Base-by-base conservation (phyloP, 2,329 filamentous ascomycete genomes). In the Calonectria honghensis region DNA sequence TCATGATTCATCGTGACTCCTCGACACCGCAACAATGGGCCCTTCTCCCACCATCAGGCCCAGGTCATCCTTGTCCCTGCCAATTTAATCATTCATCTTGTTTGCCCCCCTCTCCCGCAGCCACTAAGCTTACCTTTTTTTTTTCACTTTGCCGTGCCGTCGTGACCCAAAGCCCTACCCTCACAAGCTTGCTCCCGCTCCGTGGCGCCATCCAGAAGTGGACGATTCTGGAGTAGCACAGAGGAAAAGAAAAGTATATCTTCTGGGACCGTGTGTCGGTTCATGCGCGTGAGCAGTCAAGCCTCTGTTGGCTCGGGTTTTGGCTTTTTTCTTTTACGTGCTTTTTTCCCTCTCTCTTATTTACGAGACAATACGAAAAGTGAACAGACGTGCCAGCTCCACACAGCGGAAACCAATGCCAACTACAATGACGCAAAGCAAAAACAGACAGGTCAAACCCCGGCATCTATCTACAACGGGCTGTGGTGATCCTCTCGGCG, bases 11-110 rank as follows among this genome's bases (percentile, higher is more conserved):
- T 37, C 57, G 14, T n/a, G 6, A 39, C 45, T 35, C 54, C 54
- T 61, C 32, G 57, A 61, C 57, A 61, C 57, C 57, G 57, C 57
- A 61, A 61, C 57, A 61, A 61, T 39, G 57, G 57, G 57, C 24
- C 54, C n/a, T 61, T 35, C 57, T 61, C 57, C 32, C 57, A 61
- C 35, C 57, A 61, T 61, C n/a, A 16, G 35, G 11, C 32, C 57
- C 32, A 61, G 39, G 29, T 39, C 57, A 61, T 37, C 18, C 57
- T 61, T 27, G 57, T 35, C 57, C 57, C 57, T 61, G 57, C 11
- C 57, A 35, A 39, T 39, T 39, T 35, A 39, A 61, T 61, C n/a
- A 37, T 39, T 37, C 32, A 61, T 61, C 37, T 37, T 61, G 32
- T 61, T 61, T 54, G 27, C 29, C 51, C 29, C 32, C n/a, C n/a